Conservation (phyloP, 1,284 basidiomycete genomes). For the Cutaneotrichosporon cavernicola region DNA sequence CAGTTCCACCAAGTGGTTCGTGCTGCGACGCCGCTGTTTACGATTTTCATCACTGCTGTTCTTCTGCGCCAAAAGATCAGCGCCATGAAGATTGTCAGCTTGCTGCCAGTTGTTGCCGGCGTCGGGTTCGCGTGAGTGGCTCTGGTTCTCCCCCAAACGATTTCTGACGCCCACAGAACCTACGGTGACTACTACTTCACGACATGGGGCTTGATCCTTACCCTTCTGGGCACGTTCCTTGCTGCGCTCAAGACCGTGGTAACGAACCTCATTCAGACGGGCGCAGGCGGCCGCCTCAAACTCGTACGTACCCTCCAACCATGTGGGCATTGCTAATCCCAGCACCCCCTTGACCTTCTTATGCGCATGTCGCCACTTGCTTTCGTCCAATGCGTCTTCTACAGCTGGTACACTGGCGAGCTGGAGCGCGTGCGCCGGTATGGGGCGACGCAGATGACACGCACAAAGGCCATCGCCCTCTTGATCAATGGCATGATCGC, state of each 20-base stretch:
- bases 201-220: constrained; percentile 73
- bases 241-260: constrained; percentile 88
- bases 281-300: constrained; percentile 50
- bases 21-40: constrained; percentile 87
- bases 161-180: constrained; percentile 59
- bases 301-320: constrained; percentile 33
- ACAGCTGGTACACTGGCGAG: constrained; percentile 76
- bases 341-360: constrained; percentile 83
- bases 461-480: constrained; percentile 60
- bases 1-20: constrained; percentile 94
- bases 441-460: constrained; percentile 59
- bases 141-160: constrained; percentile 53
- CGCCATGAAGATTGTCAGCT: constrained; percentile 63
- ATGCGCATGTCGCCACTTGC: constrained; percentile 81
- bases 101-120: constrained; percentile 83
- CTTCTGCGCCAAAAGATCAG: constrained; percentile 53
- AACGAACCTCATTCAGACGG: constrained; percentile 72
- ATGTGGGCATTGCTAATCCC: constrained; percentile 23
- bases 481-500: constrained; percentile 78
- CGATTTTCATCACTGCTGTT: constrained; percentile 67
- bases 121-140: constrained; percentile 74
- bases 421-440: constrained; percentile 63
- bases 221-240: constrained; percentile 79
- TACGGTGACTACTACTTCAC: constrained; percentile 91
- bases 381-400: constrained; percentile 75